Evolutionary conservation across 139 green algal genomes (phyloP), one percentile per base, ranked within the genome.

Genomic region (Coelastrella sp.): DNA sequence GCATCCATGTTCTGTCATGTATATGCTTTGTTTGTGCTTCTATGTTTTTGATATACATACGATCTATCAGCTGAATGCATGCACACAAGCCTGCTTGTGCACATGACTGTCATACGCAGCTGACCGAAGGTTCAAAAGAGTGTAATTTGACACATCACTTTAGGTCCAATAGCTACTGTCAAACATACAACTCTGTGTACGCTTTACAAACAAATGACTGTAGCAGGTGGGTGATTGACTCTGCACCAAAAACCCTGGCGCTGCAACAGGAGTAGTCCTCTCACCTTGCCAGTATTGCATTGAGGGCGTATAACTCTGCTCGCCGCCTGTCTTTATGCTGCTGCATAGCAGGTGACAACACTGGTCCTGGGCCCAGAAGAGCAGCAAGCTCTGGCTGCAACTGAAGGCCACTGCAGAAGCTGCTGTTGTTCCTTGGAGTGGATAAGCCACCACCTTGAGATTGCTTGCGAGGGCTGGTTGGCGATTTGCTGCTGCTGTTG

Each of bases 281-380:
- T 38, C 38, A 77, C 68, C 68, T 77, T 6, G 68, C 68, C 21
- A 77, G 7, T 2, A 77, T 57, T 11, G 68, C 68, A n/a, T 77
- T 77, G 38, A 77, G 38, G 15, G 68, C 68, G 57, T 77, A 77
- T 48, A 77, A 27, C 68, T 77, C 68, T 5, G 43, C 68, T 21
- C 68, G n/a, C 37, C 68, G n/a, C 38, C 68, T 32, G 38, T 77
- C 68, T 32, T 48, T 59, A 23, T 77, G 68, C 37, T 77, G 68
- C 68, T 59, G 68, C 37, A 57, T 77, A 6, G 37, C 21, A 17
- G 68, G 68, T 37, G 68, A 34, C 8, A 32, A 9, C 15, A n/a
- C 17, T 8, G 53, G 9, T 59, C 27, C 30, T 72, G 17, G 38
- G 57, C 9, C 64, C 13, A 48, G 8, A 59, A 48, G 4, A 34